phyloP scores from a whole-genome alignment of 75 land plant species.

The Pinus tabuliformis region DNA sequence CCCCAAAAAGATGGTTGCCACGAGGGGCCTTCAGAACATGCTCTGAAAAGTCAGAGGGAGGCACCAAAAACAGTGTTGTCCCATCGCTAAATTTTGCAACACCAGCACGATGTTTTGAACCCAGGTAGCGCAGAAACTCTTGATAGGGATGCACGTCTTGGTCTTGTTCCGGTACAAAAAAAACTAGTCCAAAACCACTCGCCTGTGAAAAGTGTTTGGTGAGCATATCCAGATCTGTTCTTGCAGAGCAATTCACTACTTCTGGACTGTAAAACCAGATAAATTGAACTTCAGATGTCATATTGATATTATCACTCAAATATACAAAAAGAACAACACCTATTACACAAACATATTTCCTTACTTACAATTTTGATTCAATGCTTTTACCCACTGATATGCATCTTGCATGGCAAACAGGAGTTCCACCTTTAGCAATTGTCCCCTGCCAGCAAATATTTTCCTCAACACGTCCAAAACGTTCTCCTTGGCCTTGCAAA shows the following conservation, averaged over 20 bases:
- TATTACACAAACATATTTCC: background rate
- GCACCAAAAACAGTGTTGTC: conserved; percentile 86
- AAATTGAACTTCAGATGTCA: background rate
- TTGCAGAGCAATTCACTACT: conserved; percentile 81
- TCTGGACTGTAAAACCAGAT: conserved; percentile 69
- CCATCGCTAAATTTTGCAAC: conserved; percentile 94
- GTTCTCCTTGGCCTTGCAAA: conserved; percentile 5
- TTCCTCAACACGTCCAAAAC: background rate
- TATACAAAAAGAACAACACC: background rate
- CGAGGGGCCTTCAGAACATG: conserved; percentile 72
- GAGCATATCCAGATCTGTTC: conserved; percentile 87
- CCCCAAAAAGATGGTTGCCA: conserved; percentile 84
- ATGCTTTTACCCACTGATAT: conserved; percentile 77
- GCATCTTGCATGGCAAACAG: conserved; percentile 82
- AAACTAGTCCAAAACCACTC: conserved; percentile 74
- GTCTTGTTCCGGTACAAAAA: conserved; percentile 87
- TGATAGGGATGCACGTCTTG: conserved; percentile 83
- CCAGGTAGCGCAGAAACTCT: conserved; percentile 83
- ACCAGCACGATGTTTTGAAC: conserved; percentile 80
- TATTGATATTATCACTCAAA: background rate
- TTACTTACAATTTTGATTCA: conserved; percentile 69
- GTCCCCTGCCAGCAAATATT: conserved; percentile 84
- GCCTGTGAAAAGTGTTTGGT: conserved; percentile 79
- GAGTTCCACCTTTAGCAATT: conserved; percentile 93
- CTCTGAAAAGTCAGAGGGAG: conserved; percentile 87